Evolutionary conservation across 1,284 basidiomycete genomes (phyloP).

Genomic region (Trichosporon sp.): DNA sequence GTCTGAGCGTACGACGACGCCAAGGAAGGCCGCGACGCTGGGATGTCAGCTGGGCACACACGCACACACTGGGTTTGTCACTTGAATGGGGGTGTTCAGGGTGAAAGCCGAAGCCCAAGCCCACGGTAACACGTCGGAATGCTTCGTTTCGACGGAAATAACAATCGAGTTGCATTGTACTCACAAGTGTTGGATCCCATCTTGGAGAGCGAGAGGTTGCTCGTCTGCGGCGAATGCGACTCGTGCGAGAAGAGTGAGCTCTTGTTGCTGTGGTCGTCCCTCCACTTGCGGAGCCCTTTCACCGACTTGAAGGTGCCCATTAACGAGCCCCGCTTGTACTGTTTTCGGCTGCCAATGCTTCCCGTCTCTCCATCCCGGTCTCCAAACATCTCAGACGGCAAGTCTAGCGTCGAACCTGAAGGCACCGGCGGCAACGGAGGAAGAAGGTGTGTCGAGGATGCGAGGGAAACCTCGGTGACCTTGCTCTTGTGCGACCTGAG

Average conservation of each 20-base stretch:
- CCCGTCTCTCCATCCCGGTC: conserved; percentile 21
- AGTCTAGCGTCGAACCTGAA: conserved; percentile 37
- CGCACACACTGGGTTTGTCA: background rate
- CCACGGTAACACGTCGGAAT: background rate
- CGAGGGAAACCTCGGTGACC: conserved; percentile 21
- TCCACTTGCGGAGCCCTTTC: conserved; percentile 31
- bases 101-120: background rate
- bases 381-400: conserved; percentile 32
- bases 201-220: conserved; percentile 25
- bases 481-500: conserved; percentile 27
- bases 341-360: conserved; percentile 18
- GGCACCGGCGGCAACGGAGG: conserved; percentile 31
- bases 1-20: conserved; percentile 23
- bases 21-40: conserved; percentile 24
- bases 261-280: conserved; percentile 30
- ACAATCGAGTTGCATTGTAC: conserved; percentile 6
- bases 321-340: conserved; percentile 36
- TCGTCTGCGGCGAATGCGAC: conserved; percentile 3
- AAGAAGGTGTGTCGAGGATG: conserved; percentile 24
- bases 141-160: background rate
- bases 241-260: conserved; percentile 22
- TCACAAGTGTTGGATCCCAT: conserved; percentile 30
- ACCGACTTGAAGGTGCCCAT: conserved; percentile 39
- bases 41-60: conserved; percentile 11
- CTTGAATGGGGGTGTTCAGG: conserved; percentile 1